These are phyloP conservation scores for Mortierella sp. DNA, from an alignment of 371 early-diverging fungal species.

Conservation along the genomic window DNA sequence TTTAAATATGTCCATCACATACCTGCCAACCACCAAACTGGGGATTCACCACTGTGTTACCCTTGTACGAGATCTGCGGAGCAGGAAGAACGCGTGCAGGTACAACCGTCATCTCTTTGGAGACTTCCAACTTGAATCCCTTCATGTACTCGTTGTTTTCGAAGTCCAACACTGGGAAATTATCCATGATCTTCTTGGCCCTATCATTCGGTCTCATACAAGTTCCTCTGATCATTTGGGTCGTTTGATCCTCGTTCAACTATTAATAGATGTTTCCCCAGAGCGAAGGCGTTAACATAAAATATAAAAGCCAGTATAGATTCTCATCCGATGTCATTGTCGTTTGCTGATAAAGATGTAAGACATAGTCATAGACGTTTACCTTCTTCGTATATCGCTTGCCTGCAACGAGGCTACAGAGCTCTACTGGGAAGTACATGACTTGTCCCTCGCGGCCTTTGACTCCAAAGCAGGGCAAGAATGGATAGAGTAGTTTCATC, in stretches of 20 bases:
- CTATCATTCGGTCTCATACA: slow-evolving; percentile 73
- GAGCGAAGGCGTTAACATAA: neutral
- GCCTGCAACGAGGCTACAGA: slow-evolving; percentile 77
- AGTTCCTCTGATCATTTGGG: slow-evolving; percentile 82
- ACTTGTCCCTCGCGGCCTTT: slow-evolving; percentile 50
- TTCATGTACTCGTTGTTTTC: slow-evolving; percentile 55
- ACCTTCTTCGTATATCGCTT: slow-evolving; percentile 72
- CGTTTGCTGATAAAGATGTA: neutral
- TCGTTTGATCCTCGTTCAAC: slow-evolving; percentile 77
- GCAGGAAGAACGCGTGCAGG: slow-evolving; percentile 74
- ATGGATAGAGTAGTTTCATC: slow-evolving; percentile 68
- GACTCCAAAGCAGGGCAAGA: slow-evolving; percentile 80
- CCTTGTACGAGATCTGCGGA: slow-evolving; percentile 71
- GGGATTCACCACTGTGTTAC: slow-evolving; percentile 66
- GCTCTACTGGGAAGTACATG: slow-evolving; percentile 77
- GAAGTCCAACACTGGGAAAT: slow-evolving; percentile 40
- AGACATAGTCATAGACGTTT: neutral
- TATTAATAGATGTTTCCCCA: slow-evolving; percentile 9
- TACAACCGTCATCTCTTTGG: slow-evolving; percentile 66
- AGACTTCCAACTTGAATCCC: slow-evolving; percentile 64
- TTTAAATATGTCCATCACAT: neutral
- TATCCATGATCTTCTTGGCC: slow-evolving; percentile 51
- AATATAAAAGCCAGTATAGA: neutral
- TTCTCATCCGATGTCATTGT: no score
- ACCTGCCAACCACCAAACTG: slow-evolving; percentile 79